A percentile compares a stretch with the other conserved stretches of the same genome.
Evolutionary conservation across 2,329 filamentous ascomycete genomes (phyloP).

Genomic region (Ceratocystis colombiana): DNA sequence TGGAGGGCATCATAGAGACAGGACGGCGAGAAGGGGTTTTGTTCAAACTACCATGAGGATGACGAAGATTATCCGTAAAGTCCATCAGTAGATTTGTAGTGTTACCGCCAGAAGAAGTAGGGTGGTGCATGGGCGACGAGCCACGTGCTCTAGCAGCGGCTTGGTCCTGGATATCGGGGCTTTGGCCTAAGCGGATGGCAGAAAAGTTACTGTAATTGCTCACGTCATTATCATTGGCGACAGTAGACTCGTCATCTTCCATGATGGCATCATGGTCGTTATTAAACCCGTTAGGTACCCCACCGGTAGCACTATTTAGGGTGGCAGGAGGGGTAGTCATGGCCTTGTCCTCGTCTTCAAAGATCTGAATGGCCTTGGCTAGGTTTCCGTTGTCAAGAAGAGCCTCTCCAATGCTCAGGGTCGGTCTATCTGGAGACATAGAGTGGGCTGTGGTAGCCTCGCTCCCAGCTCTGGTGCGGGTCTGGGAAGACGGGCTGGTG

Average conservation of each 20-base stretch:
- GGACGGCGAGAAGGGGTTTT: slow-evolving; percentile 32
- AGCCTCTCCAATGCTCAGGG: slow-evolving; percentile 43
- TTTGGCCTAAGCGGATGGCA: slow-evolving; percentile 51
- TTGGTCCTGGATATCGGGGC: slow-evolving; percentile 17
- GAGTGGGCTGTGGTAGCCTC: slow-evolving; percentile 22
- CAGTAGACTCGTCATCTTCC: slow-evolving; percentile 32
- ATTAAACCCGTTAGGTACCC: slow-evolving; percentile 26
- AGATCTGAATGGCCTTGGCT: slow-evolving; percentile 51
- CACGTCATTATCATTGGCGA: slow-evolving; percentile 60
- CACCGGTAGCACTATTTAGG: slow-evolving; percentile 28
- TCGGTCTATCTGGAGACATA: slow-evolving; percentile 28
- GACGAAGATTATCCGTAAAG: slow-evolving; percentile 64
- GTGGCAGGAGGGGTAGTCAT: slow-evolving; percentile 25
- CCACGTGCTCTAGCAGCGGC: slow-evolving; percentile 36
- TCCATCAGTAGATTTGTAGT: slow-evolving; percentile 75
- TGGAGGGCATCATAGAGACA: slow-evolving; percentile 27
- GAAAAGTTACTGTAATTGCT: slow-evolving; percentile 87
- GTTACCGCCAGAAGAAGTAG: slow-evolving; percentile 37
- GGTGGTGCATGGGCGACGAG: slow-evolving; percentile 37
- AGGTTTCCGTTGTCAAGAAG: slow-evolving; percentile 47
- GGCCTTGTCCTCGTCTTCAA: slow-evolving; percentile 43
- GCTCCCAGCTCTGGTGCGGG: slow-evolving; percentile 24
- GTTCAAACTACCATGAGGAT: slow-evolving; percentile 30
- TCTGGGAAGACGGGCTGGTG: slow-evolving; percentile 31
- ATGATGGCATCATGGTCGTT: slow-evolving; percentile 28